phyloP scores from a whole-genome alignment of 441 rosid genomes.

The Brassica hybrid region DNA sequence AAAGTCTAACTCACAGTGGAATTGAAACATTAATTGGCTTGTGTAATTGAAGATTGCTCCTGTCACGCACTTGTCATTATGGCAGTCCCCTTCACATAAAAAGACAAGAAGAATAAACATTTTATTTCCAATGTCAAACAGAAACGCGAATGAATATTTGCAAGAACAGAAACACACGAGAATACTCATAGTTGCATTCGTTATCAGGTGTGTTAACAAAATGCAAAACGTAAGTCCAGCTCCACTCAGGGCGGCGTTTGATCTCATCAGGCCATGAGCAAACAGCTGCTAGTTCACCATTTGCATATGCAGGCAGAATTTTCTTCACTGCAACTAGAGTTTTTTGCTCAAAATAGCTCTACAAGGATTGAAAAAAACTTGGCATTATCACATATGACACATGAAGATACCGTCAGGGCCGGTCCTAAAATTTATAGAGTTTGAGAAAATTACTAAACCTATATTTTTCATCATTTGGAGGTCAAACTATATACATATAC shows the following conservation, averaged over 20 bases:
- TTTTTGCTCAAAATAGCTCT: slow-evolving; percentile 72
- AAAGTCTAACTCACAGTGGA: slow-evolving; percentile 50
- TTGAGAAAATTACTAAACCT: no score
- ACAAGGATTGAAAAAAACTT: background rate
- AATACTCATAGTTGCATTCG: slow-evolving; percentile 76
- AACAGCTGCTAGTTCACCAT: slow-evolving; percentile 80
- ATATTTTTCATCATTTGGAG: no score
- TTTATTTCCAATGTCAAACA: background rate
- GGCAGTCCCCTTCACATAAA: slow-evolving; percentile 14
- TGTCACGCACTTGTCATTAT: slow-evolving; percentile 56
- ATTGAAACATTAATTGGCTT: slow-evolving; percentile 58
- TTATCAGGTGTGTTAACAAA: slow-evolving; percentile 90
- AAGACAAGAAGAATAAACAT: background rate
- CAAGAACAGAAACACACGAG: slow-evolving; percentile 53
- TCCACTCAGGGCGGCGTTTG: slow-evolving; percentile 64
- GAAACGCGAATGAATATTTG: background rate
- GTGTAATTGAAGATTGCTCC: slow-evolving; percentile 92
- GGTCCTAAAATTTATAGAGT: no score
- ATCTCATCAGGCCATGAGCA: slow-evolving; percentile 93
- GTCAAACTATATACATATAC: no score
- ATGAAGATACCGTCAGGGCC: no score
- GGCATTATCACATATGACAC: no score
- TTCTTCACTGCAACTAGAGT: slow-evolving; percentile 65
- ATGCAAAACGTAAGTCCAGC: slow-evolving; percentile 81
- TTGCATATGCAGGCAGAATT: slow-evolving; percentile 74